Conservation (phyloP, 1,284 basidiomycete species). For the Singerocomus inundabilis region DNA sequence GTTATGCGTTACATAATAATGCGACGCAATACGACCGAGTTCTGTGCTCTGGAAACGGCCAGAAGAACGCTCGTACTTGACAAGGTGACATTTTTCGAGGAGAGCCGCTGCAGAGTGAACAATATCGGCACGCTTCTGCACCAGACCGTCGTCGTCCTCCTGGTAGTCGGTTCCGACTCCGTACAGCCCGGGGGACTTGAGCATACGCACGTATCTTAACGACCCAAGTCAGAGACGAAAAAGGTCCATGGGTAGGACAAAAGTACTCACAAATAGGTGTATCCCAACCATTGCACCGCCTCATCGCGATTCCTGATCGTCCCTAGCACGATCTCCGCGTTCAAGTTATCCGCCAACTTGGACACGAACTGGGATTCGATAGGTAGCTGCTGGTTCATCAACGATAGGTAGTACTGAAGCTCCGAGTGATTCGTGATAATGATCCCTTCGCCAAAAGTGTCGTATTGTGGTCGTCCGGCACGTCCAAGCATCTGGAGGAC, state of each 20-base stretch:
- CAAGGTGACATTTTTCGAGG: conserved; percentile 90
- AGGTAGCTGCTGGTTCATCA: conserved; percentile 94
- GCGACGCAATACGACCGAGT: conserved; percentile 91
- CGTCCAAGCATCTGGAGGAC: conserved; percentile 99
- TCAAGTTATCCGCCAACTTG: conserved; percentile 93
- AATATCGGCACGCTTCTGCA: conserved; percentile 96
- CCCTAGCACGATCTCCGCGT: conserved; percentile 96
- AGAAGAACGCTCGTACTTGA: conserved; percentile 90
- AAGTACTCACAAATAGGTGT: conserved; percentile 83
- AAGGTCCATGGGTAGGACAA: background rate
- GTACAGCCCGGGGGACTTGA: conserved; percentile 88
- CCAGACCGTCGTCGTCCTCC: conserved; percentile 78
- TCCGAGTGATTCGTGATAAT: conserved; percentile 99
- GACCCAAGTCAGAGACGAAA: conserved; percentile 24
- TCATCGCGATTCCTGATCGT: conserved; percentile 95
- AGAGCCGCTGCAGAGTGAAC: conserved; percentile 92
- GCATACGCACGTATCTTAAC: conserved; percentile 90
- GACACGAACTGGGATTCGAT: conserved; percentile 96
- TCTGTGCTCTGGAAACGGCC: conserved; percentile 92
- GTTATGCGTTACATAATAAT: conserved; percentile 95
- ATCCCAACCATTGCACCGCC: conserved; percentile 96
- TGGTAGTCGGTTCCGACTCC: conserved; percentile 89
- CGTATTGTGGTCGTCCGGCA: conserved; percentile 96
- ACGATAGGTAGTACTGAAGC: conserved; percentile 93
- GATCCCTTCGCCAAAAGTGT: conserved; percentile 96